Percentiles rank a stretch among this genome's conserved stretches.
phyloP scores from a whole-genome alignment of 202 grass and related monocot species.

The Dendrocalamus latiflorus region DNA sequence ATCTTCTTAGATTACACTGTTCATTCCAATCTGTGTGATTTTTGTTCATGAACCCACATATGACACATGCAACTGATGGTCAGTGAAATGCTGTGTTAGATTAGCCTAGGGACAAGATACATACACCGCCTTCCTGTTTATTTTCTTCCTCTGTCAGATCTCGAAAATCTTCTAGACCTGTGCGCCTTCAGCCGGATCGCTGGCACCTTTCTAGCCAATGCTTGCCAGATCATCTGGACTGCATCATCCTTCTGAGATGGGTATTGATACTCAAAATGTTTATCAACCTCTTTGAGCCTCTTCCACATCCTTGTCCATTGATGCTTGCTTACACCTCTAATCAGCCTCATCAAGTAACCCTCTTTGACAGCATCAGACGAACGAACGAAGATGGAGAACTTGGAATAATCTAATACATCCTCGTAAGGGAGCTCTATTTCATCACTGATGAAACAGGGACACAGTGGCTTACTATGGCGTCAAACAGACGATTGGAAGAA shows the following conservation, averaged over 20 bases:
- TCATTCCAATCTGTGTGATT: neutral
- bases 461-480: slow-evolving; percentile 71
- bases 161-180: slow-evolving; percentile 60
- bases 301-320: slow-evolving; percentile 79
- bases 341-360: slow-evolving; percentile 62
- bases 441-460: slow-evolving; percentile 76
- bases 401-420: slow-evolving; percentile 74
- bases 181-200: slow-evolving; percentile 57
- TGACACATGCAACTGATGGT: slow-evolving; percentile 8
- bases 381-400: slow-evolving; percentile 80
- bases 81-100: slow-evolving; percentile 10
- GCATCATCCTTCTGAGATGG: slow-evolving; percentile 70
- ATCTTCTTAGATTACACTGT: neutral
- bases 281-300: slow-evolving; percentile 77
- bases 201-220: slow-evolving; percentile 72
- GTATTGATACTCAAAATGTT: slow-evolving; percentile 66
- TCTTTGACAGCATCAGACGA: slow-evolving; percentile 68
- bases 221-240: slow-evolving; percentile 91
- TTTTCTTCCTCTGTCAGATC: slow-evolving; percentile 28
- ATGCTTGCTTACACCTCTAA: slow-evolving; percentile 56
- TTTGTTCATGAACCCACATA: neutral
- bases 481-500: slow-evolving; percentile 80
- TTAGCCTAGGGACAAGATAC: slow-evolving; percentile 13
- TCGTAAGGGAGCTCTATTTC: slow-evolving; percentile 90
- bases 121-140: slow-evolving; percentile 22